Evolutionary conservation across 768 basidiomycete species (phyloP), one percentile per base, ranked within the genome.

Genomic region (Butyriboletus loyo): DNA sequence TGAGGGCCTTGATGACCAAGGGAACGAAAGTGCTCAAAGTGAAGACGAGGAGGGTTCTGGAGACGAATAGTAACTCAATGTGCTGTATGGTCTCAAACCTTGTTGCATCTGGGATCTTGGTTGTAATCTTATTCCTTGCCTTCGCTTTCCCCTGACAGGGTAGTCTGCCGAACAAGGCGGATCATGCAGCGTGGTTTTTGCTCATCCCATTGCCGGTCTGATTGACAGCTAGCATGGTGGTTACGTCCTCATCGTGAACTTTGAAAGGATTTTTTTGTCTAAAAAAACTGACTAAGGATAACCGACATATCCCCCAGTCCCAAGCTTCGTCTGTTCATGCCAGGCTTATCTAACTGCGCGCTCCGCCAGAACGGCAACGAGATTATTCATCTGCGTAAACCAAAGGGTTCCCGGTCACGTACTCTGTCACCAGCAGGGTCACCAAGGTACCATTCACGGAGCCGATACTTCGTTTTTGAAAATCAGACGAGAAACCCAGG

Each of bases 1-100:
- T 51, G 86, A 87, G 70, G 85, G 83, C 35, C 67, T 87, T 48
- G 60, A 66, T 48, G 57, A 67, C 47, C 63, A 63, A 46, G 68
- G 60, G 39, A 61, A 53, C 17, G 59, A 57, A 24, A 51, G 60
- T 43, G 71, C 65, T 49, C 60, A 53, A 45, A 67, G 66, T 53
- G 65, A 66, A 31, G 57, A 53, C 3, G 63, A 59, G 14, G 63
- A 49, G 41, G 57, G 61, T 60, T 68, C 67, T 43, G 68, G 71
- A 44, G 67, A 70, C n/a, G 64, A 65, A 15, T 62, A 60, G 54
- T 56, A 60, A 63, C 59, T 42, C 42, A 53, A 56, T 61, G 24
- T 36, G 11, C 37, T 58, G 64, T 66, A 61, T 52, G 63, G 59
- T 70, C 49, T 54, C 21, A 51, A 73, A 74, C 49, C 70, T 71